phyloP scores from a whole-genome alignment of 495 filamentous ascomycete species.

The Talaromyces ruber region DNA sequence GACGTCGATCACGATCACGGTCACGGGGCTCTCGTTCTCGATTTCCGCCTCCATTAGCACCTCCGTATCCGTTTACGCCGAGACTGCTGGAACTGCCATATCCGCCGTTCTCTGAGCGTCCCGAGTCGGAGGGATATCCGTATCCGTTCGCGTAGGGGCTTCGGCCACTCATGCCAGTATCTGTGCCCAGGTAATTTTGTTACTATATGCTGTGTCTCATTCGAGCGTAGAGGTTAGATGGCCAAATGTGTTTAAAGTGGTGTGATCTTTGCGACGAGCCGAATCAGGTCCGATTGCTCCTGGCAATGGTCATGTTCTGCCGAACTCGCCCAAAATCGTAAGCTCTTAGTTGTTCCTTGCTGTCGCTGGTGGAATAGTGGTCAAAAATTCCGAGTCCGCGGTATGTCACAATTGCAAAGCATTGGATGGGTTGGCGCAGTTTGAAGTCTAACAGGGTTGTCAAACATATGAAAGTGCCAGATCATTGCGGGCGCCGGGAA shows the following conservation, averaged over 20 bases:
- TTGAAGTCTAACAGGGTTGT: neutral
- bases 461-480: neutral
- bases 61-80: slow-evolving; percentile 20
- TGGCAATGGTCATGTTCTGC: neutral
- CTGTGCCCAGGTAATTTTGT: neutral
- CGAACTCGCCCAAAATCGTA: neutral
- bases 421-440: neutral
- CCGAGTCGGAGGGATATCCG: slow-evolving; percentile 30
- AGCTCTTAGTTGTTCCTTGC: neutral
- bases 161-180: slow-evolving; percentile 34
- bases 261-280: neutral
- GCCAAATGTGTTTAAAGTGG: neutral
- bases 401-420: neutral
- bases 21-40: slow-evolving; percentile 16
- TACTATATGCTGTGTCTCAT: neutral
- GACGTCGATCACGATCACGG: slow-evolving; percentile 21
- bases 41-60: slow-evolving; percentile 23
- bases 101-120: slow-evolving; percentile 12
- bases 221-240: neutral
- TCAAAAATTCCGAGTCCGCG: neutral
- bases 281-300: neutral
- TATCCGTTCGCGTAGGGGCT: slow-evolving; percentile 35
- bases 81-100: slow-evolving; percentile 28
- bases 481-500: neutral
- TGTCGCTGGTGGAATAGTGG: neutral